A percentile compares a stretch with the other conserved stretches of the same genome.
Conservation (phyloP, 208 protist species). For the Leishmania guyanensis region DNA sequence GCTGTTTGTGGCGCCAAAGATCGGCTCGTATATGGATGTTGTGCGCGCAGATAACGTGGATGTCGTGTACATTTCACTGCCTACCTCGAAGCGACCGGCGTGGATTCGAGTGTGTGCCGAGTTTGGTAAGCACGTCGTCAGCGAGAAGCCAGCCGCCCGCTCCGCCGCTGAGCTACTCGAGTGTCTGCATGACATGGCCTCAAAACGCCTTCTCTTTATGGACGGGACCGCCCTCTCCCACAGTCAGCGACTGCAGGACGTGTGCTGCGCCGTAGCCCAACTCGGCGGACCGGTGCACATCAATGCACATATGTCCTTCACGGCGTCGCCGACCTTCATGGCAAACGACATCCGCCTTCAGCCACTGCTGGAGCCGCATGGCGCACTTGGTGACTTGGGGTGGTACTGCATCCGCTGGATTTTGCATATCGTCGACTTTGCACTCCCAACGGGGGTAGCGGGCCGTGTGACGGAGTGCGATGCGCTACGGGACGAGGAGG, state of each 20-base stretch:
- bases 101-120: conserved; percentile 62
- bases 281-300: conserved; percentile 53
- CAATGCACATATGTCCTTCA: conserved; percentile 55
- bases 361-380: conserved; percentile 57
- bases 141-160: conserved; percentile 64
- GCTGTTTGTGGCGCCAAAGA: conserved; percentile 24
- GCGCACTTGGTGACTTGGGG: conserved; percentile 70
- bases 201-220: conserved; percentile 64
- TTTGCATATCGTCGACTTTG: conserved; percentile 66
- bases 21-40: conserved; percentile 62
- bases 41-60: conserved; percentile 50
- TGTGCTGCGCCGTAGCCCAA: conserved; percentile 32
- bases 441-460: conserved; percentile 46
- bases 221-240: conserved; percentile 74
- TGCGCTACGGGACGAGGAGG: conserved; percentile 7
- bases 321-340: conserved; percentile 50
- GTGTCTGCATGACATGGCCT: conserved; percentile 48
- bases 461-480: conserved; percentile 54
- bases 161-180: conserved; percentile 38
- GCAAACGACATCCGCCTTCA: conserved; percentile 65
- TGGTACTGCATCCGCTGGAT: conserved; percentile 83
- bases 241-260: conserved; percentile 50
- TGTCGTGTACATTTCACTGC: conserved; percentile 77
- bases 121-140: conserved; percentile 70
- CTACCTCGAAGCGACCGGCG: conserved; percentile 41